These are phyloP conservation scores for Lenzites betulinus DNA, from an alignment of 768 basidiomycete genomes.

Conservation along the genomic window DNA sequence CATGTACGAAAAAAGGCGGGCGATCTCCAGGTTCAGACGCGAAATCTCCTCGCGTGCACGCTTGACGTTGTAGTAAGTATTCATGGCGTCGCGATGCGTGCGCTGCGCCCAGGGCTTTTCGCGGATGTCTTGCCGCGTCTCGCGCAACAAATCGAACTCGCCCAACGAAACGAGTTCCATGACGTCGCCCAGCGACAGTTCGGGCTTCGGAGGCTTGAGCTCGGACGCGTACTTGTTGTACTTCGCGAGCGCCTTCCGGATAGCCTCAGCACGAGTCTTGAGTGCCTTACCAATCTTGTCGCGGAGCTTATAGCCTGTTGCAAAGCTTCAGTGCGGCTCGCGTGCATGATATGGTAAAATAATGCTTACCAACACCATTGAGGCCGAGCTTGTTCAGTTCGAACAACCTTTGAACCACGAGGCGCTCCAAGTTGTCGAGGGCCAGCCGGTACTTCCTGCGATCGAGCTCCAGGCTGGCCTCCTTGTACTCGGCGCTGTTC, in stretches of 20 bases:
- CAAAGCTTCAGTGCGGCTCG: not conserved
- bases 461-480: not conserved
- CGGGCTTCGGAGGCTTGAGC: slow-evolving; percentile 20
- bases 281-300: slow-evolving; percentile 39
- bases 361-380: slow-evolving; percentile 26
- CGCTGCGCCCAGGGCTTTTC: slow-evolving; percentile 35
- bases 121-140: slow-evolving; percentile 34
- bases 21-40: slow-evolving; percentile 36
- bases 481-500: slow-evolving; percentile 13
- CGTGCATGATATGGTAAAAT: not conserved
- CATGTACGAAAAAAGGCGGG: slow-evolving; percentile 29
- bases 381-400: slow-evolving; percentile 34
- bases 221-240: slow-evolving; percentile 36
- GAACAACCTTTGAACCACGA: slow-evolving; percentile 35
- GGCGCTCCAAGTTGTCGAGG: slow-evolving; percentile 32
- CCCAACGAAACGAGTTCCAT: slow-evolving; percentile 17
- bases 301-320: slow-evolving; percentile 39
- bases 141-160: slow-evolving; percentile 37
- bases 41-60: slow-evolving; percentile 36
- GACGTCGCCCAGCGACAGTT: slow-evolving; percentile 13
- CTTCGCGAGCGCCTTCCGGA: slow-evolving; percentile 32
- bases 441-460: slow-evolving; percentile 24
- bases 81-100: slow-evolving; percentile 39
- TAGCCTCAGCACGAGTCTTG: slow-evolving; percentile 33
- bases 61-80: slow-evolving; percentile 31